Percentiles rank a stretch among this genome's conserved stretches.
Evolutionary conservation across 306 rosid species (phyloP).

Genomic region (Sicyos baderoa): DNA sequence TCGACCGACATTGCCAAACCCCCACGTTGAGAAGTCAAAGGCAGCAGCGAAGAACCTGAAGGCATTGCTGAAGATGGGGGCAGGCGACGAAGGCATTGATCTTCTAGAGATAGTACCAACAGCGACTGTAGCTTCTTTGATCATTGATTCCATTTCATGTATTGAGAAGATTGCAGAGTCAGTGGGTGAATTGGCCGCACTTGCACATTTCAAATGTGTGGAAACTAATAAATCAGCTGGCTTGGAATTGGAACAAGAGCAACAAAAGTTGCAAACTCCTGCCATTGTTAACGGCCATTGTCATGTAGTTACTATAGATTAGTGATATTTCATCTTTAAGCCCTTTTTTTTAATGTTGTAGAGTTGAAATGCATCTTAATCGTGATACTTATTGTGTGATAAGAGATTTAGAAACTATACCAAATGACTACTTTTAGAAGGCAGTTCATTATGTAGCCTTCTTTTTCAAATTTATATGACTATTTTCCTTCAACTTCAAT

Average conservation of each 20-base stretch:
- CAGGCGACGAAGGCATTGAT: constrained; percentile 22
- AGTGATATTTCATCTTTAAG: neutral
- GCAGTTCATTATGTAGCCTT: no score
- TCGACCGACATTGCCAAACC: constrained; percentile 19
- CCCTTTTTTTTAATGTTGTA: neutral
- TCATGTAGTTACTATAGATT: constrained; percentile 8
- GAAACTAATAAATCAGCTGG: neutral
- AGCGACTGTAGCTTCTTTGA: constrained; percentile 55
- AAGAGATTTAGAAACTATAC: no score
- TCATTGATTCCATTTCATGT: constrained; percentile 48
- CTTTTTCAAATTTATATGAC: no score
- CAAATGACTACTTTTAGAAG: no score
- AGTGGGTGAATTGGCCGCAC: constrained; percentile 46
- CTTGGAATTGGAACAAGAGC: constrained; percentile 3
- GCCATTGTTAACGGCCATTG: constrained; percentile 2
- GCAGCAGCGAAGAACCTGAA: constrained; percentile 32
- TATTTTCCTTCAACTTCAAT: no score
- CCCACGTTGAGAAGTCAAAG: constrained; percentile 32
- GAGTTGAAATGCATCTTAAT: neutral
- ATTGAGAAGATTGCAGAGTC: constrained; percentile 48
- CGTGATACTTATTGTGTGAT: neutral
- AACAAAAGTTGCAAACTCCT: neutral
- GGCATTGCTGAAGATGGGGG: constrained; percentile 29
- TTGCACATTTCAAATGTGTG: constrained; percentile 29
- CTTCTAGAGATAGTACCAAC: constrained; percentile 39